Evolutionary conservation across 108 stramenopile species (phyloP).

Genomic region (Stephanodiscus minutulus): DNA sequence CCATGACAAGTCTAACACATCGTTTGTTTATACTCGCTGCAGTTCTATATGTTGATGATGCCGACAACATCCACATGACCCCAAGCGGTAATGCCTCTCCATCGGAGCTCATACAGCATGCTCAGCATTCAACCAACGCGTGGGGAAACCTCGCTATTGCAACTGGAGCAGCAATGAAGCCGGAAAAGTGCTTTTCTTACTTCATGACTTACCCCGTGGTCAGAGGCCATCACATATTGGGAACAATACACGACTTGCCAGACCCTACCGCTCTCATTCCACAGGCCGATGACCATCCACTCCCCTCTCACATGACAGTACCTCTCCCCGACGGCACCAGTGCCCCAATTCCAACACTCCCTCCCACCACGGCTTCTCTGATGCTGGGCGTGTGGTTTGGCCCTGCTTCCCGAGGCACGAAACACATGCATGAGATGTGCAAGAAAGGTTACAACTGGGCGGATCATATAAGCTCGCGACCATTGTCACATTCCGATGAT

Average conservation of each 20-base stretch:
- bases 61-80: not conserved
- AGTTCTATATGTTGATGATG: conserved; percentile 15
- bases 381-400: not conserved
- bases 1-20: not conserved
- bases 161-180: not conserved
- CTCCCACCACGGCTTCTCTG: not conserved
- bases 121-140: not conserved
- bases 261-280: too few relatives aligned
- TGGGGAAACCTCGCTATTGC: not conserved
- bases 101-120: not conserved
- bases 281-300: too few relatives aligned
- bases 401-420: not conserved
- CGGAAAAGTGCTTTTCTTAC: not conserved
- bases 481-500: not conserved
- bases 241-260: not conserved
- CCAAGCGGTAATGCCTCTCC: not conserved
- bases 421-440: not conserved
- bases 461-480: not conserved
- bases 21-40: conserved; percentile 3
- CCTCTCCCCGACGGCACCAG: not conserved
- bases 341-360: not conserved
- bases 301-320: not conserved
- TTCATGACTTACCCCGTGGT: not conserved
- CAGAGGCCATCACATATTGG: not conserved
- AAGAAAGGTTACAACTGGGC: not conserved